Evolutionary conservation across 2,329 filamentous ascomycete genomes (phyloP).

Genomic region (Stromatinia cepivora): DNA sequence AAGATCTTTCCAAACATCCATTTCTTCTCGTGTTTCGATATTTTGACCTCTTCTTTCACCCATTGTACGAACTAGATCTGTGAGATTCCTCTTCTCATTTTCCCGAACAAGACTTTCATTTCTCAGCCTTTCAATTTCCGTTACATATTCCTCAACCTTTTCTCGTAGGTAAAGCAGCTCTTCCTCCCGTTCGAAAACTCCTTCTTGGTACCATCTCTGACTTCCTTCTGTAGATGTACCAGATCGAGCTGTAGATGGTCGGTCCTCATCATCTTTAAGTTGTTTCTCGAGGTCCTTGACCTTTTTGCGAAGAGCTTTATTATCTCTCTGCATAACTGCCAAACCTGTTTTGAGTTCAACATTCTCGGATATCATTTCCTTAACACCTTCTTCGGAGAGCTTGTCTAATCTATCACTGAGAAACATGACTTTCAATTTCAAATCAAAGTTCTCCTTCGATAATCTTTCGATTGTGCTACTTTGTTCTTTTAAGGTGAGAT

Average conservation of each 20-base stretch:
- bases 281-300: slow-evolving; percentile 86
- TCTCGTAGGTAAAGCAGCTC: slow-evolving; percentile 84
- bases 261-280: slow-evolving; percentile 63
- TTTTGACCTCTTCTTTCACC: slow-evolving; percentile 52
- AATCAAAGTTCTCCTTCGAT: slow-evolving; percentile 96
- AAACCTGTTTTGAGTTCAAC: slow-evolving; percentile 92
- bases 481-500: slow-evolving; percentile 91
- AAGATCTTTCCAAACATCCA: slow-evolving; percentile 93
- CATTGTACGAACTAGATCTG: slow-evolving; percentile 72
- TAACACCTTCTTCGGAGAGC: slow-evolving; percentile 91
- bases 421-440: slow-evolving; percentile 97
- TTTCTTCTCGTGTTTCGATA: slow-evolving; percentile 56
- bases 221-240: slow-evolving; percentile 57
- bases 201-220: slow-evolving; percentile 56
- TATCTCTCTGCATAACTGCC: slow-evolving; percentile 86
- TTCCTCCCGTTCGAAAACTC: slow-evolving; percentile 71
- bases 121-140: slow-evolving; percentile 78
- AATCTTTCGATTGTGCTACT: slow-evolving; percentile 95
- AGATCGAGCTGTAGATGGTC: slow-evolving; percentile 61
- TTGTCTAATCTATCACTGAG: slow-evolving; percentile 91
- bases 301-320: slow-evolving; percentile 76
- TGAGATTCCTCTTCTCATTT: slow-evolving; percentile 81
- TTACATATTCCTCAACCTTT: slow-evolving; percentile 78
- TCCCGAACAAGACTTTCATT: slow-evolving; percentile 78
- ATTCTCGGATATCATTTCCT: slow-evolving; percentile 97